phyloP scores from a whole-genome alignment of 805 yeast genomes.

The Myxozyma melibiosi region DNA sequence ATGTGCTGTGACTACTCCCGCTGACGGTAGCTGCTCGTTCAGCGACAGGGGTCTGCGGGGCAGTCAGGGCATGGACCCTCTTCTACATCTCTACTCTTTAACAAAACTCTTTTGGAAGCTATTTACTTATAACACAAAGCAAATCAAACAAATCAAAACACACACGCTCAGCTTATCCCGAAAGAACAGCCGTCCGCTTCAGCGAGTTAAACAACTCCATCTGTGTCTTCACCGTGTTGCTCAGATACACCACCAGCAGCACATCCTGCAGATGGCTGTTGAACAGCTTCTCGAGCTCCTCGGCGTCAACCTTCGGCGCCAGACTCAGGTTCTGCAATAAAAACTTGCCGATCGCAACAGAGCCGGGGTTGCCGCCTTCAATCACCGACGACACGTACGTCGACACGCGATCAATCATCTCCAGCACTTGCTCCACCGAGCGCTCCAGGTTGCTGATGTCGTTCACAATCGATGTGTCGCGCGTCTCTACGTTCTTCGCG shows the following conservation, averaged over 20 bases:
- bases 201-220: conserved; percentile 31
- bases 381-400: conserved; percentile 38
- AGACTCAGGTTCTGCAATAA: conserved; percentile 53
- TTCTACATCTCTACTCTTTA: too few relatives aligned
- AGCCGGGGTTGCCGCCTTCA: conserved; percentile 37
- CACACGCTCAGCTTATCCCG: background rate
- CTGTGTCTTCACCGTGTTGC: conserved; percentile 82
- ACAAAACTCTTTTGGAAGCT: too few relatives aligned
- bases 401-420: conserved; percentile 46
- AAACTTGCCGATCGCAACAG: conserved; percentile 60
- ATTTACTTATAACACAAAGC: too few relatives aligned
- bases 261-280: conserved; percentile 77
- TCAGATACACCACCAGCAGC: conserved; percentile 76
- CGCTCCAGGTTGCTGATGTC: conserved; percentile 42
- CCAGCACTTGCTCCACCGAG: conserved; percentile 44
- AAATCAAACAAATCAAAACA: too few relatives aligned
- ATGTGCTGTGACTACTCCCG: too few relatives aligned
- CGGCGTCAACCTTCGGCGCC: conserved; percentile 48
- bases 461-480: conserved; percentile 41
- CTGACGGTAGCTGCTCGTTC: too few relatives aligned
- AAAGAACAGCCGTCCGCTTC: conserved; percentile 28
- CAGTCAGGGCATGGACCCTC: too few relatives aligned
- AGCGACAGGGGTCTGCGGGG: too few relatives aligned
- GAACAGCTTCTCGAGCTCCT: conserved; percentile 61
- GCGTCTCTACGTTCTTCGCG: conserved; percentile 41